These are phyloP conservation scores for Scleroderma bovista DNA, from an alignment of 768 basidiomycete genomes.

Conservation along the genomic window DNA sequence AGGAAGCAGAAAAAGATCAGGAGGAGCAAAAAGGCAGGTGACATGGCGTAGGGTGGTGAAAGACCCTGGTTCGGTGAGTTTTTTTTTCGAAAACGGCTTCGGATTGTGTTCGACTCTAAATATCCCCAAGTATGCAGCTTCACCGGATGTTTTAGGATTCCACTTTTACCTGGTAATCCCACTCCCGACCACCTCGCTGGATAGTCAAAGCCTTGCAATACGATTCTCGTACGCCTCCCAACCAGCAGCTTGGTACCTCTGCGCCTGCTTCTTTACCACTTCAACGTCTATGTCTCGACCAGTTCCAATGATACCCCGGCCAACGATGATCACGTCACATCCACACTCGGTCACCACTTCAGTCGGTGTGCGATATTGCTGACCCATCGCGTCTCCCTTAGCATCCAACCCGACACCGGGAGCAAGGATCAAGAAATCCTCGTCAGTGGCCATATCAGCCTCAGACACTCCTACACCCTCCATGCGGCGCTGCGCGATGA, in stretches of 20 bases:
- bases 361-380: conserved; percentile 89
- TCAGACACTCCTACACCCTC: conserved; percentile 48
- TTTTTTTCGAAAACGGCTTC: neutral
- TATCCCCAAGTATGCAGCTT: too few species aligned
- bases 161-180: neutral
- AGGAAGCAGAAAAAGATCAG: conserved; percentile 27
- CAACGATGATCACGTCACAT: conserved; percentile 96
- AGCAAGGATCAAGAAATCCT: conserved; percentile 88
- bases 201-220: conserved; percentile 10
- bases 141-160: too few species aligned
- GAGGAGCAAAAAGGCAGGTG: conserved; percentile 5
- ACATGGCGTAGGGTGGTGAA: neutral
- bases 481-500: conserved; percentile 87
- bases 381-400: conserved; percentile 83
- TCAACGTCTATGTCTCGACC: conserved; percentile 34
- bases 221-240: conserved; percentile 87
- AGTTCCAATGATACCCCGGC: conserved; percentile 85
- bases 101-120: too few species aligned
- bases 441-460: conserved; percentile 33
- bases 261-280: conserved; percentile 58
- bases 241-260: conserved; percentile 77
- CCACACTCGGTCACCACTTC: conserved; percentile 78
- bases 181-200: neutral
- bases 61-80: too few species aligned
- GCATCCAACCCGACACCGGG: conserved; percentile 86